Evolutionary conservation across 75 land plant species (phyloP), one percentile per base, ranked within the genome.

Genomic region (Sequoiadendron giganteum): DNA sequence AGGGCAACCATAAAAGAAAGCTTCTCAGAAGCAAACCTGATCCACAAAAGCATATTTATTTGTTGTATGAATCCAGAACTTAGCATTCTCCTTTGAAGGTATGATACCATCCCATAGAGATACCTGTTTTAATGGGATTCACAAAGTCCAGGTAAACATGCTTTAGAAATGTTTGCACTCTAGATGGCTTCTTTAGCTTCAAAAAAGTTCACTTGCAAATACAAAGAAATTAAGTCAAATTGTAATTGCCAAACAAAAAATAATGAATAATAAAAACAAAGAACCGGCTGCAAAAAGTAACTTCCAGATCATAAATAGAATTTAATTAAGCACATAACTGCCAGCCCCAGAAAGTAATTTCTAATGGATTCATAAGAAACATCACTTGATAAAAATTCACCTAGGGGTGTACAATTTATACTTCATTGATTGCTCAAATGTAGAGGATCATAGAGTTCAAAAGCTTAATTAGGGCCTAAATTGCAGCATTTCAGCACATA

Each of bases 81-180:
- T 94, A 5, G 98, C 96, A 78, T 95, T 87, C 88, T 97, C 98
- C 84, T 95, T 95, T 10, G 92, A 85, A 58, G 96, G 95, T 42
- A 97, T 91, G 52, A 97, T 97, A 25, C 90, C 91, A 88, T 97
- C 99, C 99, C 99, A 97, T 43, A 97, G 91, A 16, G 98, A 97
- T 42, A 97, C 93, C 99, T 97, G 89, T 34, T 52, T 52, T 18
- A 89, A 58, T 81, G 2, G 15, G 18, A 40, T 52, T 77, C 40
- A 47, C 11, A 47, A 75, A 82, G 16, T 82, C 5, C 52, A 82
- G 32, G 47, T 45, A 82, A 47, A 82, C 15, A 47, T 28, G 5
- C 19, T 47, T 47, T 42, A 82, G 83, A 82, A 10, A 82, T 3
- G 28, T 47, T 82, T 82, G 32, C 11, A 25, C 84, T 47, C 32